These are phyloP conservation scores for Lactarius sanguifluus DNA, from an alignment of 768 basidiomycete species.

Conservation along the genomic window DNA sequence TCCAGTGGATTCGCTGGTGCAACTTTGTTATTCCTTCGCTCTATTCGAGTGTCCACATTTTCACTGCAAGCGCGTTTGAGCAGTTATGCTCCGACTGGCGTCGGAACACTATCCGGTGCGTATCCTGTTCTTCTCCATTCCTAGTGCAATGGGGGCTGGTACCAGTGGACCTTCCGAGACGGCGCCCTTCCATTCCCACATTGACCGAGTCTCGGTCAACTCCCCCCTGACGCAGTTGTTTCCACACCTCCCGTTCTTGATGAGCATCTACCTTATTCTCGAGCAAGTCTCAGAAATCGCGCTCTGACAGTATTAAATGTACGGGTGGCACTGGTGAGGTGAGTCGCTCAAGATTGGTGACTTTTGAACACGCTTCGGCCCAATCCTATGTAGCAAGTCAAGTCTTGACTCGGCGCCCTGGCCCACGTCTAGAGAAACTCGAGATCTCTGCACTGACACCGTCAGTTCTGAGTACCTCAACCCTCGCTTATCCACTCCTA, in stretches of 20 bases:
- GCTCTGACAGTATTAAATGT: not conserved
- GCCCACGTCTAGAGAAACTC: conserved; percentile 21
- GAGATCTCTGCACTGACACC: conserved; percentile 22
- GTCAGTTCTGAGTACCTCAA: conserved; percentile 14
- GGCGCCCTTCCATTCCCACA: conserved; percentile 43
- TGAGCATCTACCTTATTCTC: conserved; percentile 14
- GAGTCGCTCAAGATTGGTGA: conserved; percentile 4
- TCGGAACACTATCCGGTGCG: conserved; percentile 87
- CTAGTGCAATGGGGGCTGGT: conserved; percentile 53
- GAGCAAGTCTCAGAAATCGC: conserved; percentile 18
- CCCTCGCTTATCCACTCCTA: not conserved
- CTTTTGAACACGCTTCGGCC: not conserved
- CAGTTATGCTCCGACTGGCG: conserved; percentile 63
- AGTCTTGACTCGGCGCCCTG: conserved; percentile 10
- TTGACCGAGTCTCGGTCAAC: conserved; percentile 51
- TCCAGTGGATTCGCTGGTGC: conserved; percentile 30
- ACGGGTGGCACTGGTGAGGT: conserved; percentile 25
- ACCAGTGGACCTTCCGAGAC: conserved; percentile 61
- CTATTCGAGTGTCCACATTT: conserved; percentile 40
- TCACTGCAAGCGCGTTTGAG: conserved; percentile 47
- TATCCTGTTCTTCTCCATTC: conserved; percentile 68
- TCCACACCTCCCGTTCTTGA: conserved; percentile 44
- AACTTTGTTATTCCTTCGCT: too few relatives aligned
- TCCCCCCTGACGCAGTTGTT: conserved; percentile 62
- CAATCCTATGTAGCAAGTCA: not conserved